Base-by-base conservation (phyloP, 371 early-diverging fungal genomes). In the Syncephalastrum monosporum region DNA sequence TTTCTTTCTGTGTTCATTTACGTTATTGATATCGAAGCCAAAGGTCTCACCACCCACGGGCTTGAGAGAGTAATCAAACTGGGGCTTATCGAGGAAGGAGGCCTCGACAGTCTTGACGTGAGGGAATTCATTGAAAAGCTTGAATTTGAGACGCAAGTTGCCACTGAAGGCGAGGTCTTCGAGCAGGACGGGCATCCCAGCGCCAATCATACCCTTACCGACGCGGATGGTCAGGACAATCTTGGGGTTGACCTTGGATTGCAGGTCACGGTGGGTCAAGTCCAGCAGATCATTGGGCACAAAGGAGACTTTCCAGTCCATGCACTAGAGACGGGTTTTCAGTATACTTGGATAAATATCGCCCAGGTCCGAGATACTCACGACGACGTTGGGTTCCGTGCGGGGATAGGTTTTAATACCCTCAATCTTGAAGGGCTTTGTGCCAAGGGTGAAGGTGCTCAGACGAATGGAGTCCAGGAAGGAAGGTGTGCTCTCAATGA, bases 381-480 rank as follows among this genome's bases (percentile, higher is more conserved):
- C 88, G 56, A 97, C 88, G 16, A 88, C 81, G 71, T 98, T 95
- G 21, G 91, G 89, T 53, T 90, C 90, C 27, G 89, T 86, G 46
- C 85, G 82, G 38, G 91, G 87, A 62, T 88, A 92, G 1, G 91
- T 86, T 61, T 88, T 88, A 60, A 99, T 88, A n/a, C 84, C 75
- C 56, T 96, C 94, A 38, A 99, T 87, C 5, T 93, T 84, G 47
- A 99, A 99, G n/a, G 98, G 88, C 60, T 92, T 91, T 4, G 95
- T 95, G 45, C 99, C 99, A 63, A 99, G 82, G 14, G 99, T 99
- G 65, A 99, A 97, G 15, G 92, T 87, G 12, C 94, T 88, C 29
- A 99, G 83, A 21, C 86, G 84, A 47, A 99, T 82, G 15, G 92
- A 91, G 57, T 95, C 96, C 43, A 98, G 70, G 71, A 98, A 95